phyloP scores from a whole-genome alignment of 2,329 filamentous ascomycete species.

The Sarocladiaceae sp. region DNA sequence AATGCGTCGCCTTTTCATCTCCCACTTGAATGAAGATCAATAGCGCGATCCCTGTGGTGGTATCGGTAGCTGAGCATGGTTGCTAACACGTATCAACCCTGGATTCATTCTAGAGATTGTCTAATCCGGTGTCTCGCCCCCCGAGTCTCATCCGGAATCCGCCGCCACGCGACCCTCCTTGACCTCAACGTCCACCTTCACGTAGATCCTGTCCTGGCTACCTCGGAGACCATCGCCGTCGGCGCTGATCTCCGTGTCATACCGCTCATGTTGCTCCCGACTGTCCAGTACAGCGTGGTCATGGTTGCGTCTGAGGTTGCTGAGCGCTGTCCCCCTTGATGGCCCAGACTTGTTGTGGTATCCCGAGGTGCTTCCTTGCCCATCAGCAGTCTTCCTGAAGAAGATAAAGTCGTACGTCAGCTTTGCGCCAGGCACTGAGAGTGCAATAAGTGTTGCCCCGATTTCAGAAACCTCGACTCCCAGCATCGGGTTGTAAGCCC shows the following conservation, averaged over 20 bases:
- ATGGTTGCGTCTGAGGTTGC: slow-evolving; percentile 22
- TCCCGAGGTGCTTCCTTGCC: neutral
- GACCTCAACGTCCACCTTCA: slow-evolving; percentile 30
- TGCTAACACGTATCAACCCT: too few species aligned
- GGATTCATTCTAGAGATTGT: too few species aligned
- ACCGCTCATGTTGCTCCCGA: slow-evolving; percentile 19
- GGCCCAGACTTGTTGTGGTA: slow-evolving; percentile 15
- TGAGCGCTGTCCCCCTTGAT: slow-evolving; percentile 21
- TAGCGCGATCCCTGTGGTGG: too few species aligned
- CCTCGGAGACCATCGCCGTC: slow-evolving; percentile 13
- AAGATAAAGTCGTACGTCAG: slow-evolving; percentile 34
- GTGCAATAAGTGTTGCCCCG: slow-evolving; percentile 41
- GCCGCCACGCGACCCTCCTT: slow-evolving; percentile 20
- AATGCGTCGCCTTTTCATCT: too few species aligned
- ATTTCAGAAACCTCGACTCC: slow-evolving; percentile 44
- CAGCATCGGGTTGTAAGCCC: slow-evolving; percentile 44
- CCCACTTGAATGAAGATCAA: too few species aligned
- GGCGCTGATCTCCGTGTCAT: slow-evolving; percentile 17
- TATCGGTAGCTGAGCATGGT: too few species aligned
- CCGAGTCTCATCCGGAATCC: too few species aligned
- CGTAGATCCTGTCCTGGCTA: slow-evolving; percentile 26
- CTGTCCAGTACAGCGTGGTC: slow-evolving; percentile 22
- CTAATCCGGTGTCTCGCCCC: too few species aligned
- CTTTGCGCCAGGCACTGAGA: slow-evolving; percentile 44
- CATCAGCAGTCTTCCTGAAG: slow-evolving; percentile 16